Conservation (phyloP, 257 asterid species). For the Orobanche coerulescens region DNA sequence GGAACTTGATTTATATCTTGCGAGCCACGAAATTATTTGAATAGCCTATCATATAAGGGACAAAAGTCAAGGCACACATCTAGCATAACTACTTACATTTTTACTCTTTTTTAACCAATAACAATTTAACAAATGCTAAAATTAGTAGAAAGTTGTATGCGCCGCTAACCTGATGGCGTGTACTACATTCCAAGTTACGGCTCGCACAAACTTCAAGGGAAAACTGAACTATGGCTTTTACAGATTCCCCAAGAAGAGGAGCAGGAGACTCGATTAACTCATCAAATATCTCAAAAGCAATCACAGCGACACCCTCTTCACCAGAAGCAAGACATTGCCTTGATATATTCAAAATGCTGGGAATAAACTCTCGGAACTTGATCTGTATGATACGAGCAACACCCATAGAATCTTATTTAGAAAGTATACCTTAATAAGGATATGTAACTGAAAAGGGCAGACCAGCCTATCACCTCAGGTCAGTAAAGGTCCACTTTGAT, state of each 20-base stretch:
- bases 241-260: constrained; percentile 97
- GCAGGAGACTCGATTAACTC: constrained; percentile 99
- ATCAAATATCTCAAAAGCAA: constrained; percentile 98
- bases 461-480: constrained; percentile 11
- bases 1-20: constrained; percentile 74
- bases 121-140: constrained; percentile 3
- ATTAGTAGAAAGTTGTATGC: not conserved
- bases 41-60: constrained; percentile 57
- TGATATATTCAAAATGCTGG: constrained; percentile 89
- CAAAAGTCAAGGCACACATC: constrained; percentile 18
- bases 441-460: constrained; percentile 4
- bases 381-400: constrained; percentile 39
- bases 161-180: constrained; percentile 85
- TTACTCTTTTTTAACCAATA: not conserved
- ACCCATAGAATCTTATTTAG: not conserved
- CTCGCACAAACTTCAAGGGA: constrained; percentile 95
- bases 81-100: constrained; percentile 15
- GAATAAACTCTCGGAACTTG: constrained; percentile 89
- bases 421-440: constrained; percentile 2
- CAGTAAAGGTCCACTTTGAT: not conserved
- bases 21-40: constrained; percentile 99
- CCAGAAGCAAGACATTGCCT: constrained; percentile 98
- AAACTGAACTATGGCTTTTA: constrained; percentile 86
- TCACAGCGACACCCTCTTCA: constrained; percentile 88
- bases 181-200: constrained; percentile 65